phyloP scores from a whole-genome alignment of 164 flowering plant genomes.

The Stephania japonica region DNA sequence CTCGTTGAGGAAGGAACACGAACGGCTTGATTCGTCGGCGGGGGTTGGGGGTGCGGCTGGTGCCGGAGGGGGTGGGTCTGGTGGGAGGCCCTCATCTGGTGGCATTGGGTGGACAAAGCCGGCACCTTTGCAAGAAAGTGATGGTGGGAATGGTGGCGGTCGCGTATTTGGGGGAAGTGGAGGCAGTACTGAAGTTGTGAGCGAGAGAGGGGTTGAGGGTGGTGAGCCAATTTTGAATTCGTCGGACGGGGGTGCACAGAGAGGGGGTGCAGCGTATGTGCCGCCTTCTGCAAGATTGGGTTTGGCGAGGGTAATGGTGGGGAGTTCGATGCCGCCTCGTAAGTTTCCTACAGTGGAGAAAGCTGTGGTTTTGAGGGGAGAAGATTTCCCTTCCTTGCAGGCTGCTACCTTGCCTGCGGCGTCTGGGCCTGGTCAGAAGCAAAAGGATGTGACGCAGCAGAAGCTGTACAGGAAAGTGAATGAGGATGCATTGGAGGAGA shows the following conservation, averaged over 20 bases:
- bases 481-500: constrained; percentile 35
- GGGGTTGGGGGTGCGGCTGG: constrained; percentile 38
- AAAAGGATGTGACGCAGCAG: constrained; percentile 34
- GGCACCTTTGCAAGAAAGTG: constrained; percentile 38
- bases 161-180: neutral
- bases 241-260: constrained; percentile 24
- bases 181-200: constrained; percentile 8
- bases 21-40: constrained; percentile 54
- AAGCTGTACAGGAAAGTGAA: constrained; percentile 47
- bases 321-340: constrained; percentile 21
- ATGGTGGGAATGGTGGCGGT: constrained; percentile 27
- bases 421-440: constrained; percentile 46
- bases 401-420: constrained; percentile 61
- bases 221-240: constrained; percentile 12
- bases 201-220: constrained; percentile 16
- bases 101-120: constrained; percentile 87
- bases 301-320: neutral
- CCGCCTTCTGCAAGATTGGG: constrained; percentile 60
- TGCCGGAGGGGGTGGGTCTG: constrained; percentile 48
- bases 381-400: constrained; percentile 84
- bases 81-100: constrained; percentile 57
- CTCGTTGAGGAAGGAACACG: constrained; percentile 83
- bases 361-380: constrained; percentile 73
- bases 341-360: constrained; percentile 33
- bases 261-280: constrained; percentile 37